phyloP scores from a whole-genome alignment of 768 basidiomycete species.

The Astraeus odoratus region DNA sequence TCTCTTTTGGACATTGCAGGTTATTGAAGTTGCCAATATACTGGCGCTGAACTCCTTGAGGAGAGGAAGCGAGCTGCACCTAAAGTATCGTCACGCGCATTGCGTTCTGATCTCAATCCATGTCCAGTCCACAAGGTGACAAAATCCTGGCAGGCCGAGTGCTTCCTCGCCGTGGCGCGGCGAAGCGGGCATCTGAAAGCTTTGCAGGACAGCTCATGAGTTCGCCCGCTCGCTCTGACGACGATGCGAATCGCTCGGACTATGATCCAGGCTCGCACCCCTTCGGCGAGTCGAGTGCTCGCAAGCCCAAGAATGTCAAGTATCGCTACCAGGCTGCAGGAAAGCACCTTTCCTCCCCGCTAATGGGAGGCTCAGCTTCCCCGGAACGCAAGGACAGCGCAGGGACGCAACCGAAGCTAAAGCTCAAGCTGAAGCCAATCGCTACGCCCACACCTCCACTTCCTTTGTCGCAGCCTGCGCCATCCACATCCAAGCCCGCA shows the following conservation, averaged over 20 bases:
- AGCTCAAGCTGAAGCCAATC: conserved; percentile 3
- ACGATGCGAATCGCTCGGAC: conserved; percentile 7
- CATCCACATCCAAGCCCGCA: background rate
- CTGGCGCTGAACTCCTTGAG: no score
- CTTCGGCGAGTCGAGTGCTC: conserved; percentile 19
- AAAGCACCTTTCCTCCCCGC: conserved; percentile 27
- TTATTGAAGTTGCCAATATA: background rate
- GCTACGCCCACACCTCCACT: background rate
- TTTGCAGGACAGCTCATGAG: conserved; percentile 28
- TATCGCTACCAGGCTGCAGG: conserved; percentile 27
- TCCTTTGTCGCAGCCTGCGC: background rate
- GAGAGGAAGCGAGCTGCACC: no score
- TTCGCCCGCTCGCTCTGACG: conserved; percentile 20
- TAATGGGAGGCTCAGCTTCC: conserved; percentile 26
- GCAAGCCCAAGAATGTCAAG: conserved; percentile 22
- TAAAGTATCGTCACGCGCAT: background rate
- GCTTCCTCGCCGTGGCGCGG: conserved; percentile 28
- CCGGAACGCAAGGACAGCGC: conserved; percentile 14
- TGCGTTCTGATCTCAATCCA: background rate
- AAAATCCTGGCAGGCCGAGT: conserved; percentile 6
- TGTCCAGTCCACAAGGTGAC: conserved; percentile 8
- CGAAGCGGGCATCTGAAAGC: conserved; percentile 24
- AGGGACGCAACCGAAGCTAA: conserved; percentile 4
- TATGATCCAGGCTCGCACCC: conserved; percentile 10
- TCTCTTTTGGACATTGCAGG: no score